Evolutionary conservation across 1,139 yeast species (phyloP).

Genomic region (Sugiyamaella japonica): DNA sequence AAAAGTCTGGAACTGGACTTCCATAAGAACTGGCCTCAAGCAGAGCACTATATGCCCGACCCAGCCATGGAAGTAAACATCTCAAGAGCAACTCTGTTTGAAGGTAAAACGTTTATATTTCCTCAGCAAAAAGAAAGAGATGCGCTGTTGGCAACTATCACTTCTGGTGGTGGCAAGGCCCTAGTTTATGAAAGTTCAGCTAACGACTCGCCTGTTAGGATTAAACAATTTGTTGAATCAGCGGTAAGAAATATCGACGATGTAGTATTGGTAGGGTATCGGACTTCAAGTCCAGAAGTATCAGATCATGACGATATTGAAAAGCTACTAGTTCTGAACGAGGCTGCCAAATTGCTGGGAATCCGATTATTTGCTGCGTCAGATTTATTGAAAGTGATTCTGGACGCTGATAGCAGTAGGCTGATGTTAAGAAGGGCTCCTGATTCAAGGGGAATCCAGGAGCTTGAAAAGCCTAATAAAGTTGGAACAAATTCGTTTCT

Average conservation of each 20-base stretch:
- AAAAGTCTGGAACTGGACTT: constrained; percentile 25
- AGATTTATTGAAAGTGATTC: constrained; percentile 22
- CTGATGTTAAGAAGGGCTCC: neutral
- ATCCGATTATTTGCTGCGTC: constrained; percentile 19
- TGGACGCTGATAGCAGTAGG: constrained; percentile 14
- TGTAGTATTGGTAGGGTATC: constrained; percentile 3
- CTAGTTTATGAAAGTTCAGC: constrained; percentile 2
- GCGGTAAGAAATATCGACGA: constrained; percentile 4
- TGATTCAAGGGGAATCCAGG: neutral
- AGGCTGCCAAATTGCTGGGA: constrained; percentile 24
- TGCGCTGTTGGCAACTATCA: constrained; percentile 27
- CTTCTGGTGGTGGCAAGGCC: constrained; percentile 31
- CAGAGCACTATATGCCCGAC: constrained; percentile 27
- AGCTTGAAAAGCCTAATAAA: neutral
- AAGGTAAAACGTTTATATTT: constrained; percentile 26
- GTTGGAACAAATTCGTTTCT: constrained; percentile 10
- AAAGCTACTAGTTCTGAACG: constrained; percentile 17
- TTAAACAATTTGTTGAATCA: constrained; percentile 3
- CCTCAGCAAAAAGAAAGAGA: constrained; percentile 24
- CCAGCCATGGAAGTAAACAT: constrained; percentile 26
- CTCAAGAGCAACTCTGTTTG: constrained; percentile 27
- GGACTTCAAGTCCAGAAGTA: neutral
- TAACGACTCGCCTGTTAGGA: constrained; percentile 1
- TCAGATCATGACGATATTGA: constrained; percentile 15
- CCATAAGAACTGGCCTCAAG: constrained; percentile 28